Base-by-base conservation (phyloP, 176 grass and related monocot species). In the Bolboschoenus planiculmis region DNA sequence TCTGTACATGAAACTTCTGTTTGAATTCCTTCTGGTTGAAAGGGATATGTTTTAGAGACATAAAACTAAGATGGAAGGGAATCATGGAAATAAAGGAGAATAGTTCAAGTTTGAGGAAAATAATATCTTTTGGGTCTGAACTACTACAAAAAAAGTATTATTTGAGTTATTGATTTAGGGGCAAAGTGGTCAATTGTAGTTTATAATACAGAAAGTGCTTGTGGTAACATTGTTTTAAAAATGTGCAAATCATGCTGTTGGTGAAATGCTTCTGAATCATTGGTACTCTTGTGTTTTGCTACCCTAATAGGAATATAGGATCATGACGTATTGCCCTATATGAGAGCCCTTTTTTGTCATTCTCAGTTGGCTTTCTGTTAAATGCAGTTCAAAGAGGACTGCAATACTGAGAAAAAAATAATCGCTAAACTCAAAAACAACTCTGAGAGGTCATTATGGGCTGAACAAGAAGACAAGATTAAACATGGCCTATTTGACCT, bases 341-440 rank as follows among this genome's bases (percentile, higher is more conserved):
- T 14, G 0, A 61, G 26, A 31, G 24, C 10, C 74, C 48, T n/a
- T 4, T n/a, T 29, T 43, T 50, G 10, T 60, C 50, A 53, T 80
- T 66, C n/a, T 76, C 21, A 60, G 11, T 70, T 40, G 18, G 35
- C 0, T 70, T 70, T 23, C 24, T 76, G 72, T 51, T 76, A 30
- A 42, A 16, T 76, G 86, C 89, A 99, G 96, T 99, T 99, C 83
- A 99, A 93, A 89, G 96, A 99, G 62, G 96, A 95, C 29, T 99
- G 92, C 88, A 93, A 95, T 83, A 99, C 92, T 35, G 96, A 99
- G 91, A 95, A 93, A 90, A 99, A 99, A 62, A 93, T 99, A 83
- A 83, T 95, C 50, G 48, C 85, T 42, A 99, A 93, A 88, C 66
- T 95, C 78, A 90, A 99, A 88, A 87, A 83, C 56, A 90, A 89